phyloP scores from a whole-genome alignment of 140 eudicot species.

The Erigeron philadelphicus region DNA sequence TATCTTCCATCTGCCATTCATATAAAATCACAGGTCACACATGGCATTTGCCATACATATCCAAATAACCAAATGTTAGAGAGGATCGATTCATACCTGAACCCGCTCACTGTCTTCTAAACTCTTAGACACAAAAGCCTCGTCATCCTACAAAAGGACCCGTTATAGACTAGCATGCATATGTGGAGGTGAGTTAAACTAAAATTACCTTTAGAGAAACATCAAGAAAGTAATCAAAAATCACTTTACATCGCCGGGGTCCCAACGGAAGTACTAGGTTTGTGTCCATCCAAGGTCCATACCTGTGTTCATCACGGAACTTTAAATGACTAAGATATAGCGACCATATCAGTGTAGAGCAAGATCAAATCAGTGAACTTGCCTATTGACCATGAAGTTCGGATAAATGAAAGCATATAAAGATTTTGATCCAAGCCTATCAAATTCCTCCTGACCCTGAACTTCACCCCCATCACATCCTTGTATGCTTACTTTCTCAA shows the following conservation, averaged over 20 bases:
- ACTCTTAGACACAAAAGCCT: slow-evolving; percentile 52
- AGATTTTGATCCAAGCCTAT: slow-evolving; percentile 75
- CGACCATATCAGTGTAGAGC: not conserved
- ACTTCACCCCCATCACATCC: slow-evolving; percentile 49
- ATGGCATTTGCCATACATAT: not conserved
- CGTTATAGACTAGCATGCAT: not conserved
- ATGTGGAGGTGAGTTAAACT: not conserved
- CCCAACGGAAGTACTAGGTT: slow-evolving; percentile 81
- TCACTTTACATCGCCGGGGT: slow-evolving; percentile 74
- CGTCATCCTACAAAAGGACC: slow-evolving; percentile 41
- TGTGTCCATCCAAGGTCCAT: slow-evolving; percentile 99
- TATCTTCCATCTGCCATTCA: slow-evolving; percentile 67
- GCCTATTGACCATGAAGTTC: slow-evolving; percentile 93
- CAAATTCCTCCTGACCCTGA: slow-evolving; percentile 33
- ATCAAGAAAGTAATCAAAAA: slow-evolving; percentile 86
- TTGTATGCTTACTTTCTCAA: slow-evolving; percentile 91
- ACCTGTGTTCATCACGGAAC: slow-evolving; percentile 32
- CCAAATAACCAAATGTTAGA: not conserved
- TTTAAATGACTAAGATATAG: not conserved
- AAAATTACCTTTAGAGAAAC: slow-evolving; percentile 57
- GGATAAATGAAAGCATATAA: slow-evolving; percentile 84
- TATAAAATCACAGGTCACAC: not conserved
- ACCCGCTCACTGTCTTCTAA: slow-evolving; percentile 67
- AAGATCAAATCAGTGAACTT: slow-evolving; percentile 14
- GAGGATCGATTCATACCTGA: slow-evolving; percentile 47